Evolutionary conservation across 176 grass and related monocot species (phyloP).

Genomic region (Cocos nucifera): DNA sequence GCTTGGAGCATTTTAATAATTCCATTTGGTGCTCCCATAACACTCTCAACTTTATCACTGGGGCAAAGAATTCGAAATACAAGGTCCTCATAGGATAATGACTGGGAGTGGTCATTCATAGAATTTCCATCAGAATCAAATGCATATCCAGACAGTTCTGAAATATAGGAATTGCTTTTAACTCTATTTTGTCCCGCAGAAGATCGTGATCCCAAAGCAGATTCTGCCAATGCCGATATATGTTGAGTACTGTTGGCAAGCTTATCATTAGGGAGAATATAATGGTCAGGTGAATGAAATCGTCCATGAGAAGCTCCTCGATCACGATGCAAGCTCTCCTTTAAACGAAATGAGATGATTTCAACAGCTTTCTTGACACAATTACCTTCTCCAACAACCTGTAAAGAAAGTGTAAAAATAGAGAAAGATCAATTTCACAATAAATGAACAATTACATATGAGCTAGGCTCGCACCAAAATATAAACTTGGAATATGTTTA

Average conservation of each 20-base stretch:
- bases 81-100: constrained; percentile 46
- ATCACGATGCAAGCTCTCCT: constrained; percentile 90
- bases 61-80: constrained; percentile 96
- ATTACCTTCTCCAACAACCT: constrained; percentile 84
- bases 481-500: too few relatives aligned
- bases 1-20: constrained; percentile 64
- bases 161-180: constrained; percentile 40
- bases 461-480: too few relatives aligned
- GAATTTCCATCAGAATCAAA: constrained; percentile 73
- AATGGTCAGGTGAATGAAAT: constrained; percentile 54
- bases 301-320: constrained; percentile 63
- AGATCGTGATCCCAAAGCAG: constrained; percentile 20
- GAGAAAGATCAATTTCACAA: too few relatives aligned
- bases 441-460: too few relatives aligned
- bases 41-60: constrained; percentile 58
- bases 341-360: constrained; percentile 75
- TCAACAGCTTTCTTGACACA: constrained; percentile 78
- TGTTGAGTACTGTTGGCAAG: constrained; percentile 34
- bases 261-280: constrained; percentile 51
- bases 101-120: constrained; percentile 38
- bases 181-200: constrained; percentile 34
- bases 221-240: constrained; percentile 51
- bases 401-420: constrained; percentile 6
- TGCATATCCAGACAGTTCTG: constrained; percentile 51
- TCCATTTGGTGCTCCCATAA: constrained; percentile 51